phyloP scores from a whole-genome alignment of 345 rosid genomes.

The Eucalyptus tenuipes region DNA sequence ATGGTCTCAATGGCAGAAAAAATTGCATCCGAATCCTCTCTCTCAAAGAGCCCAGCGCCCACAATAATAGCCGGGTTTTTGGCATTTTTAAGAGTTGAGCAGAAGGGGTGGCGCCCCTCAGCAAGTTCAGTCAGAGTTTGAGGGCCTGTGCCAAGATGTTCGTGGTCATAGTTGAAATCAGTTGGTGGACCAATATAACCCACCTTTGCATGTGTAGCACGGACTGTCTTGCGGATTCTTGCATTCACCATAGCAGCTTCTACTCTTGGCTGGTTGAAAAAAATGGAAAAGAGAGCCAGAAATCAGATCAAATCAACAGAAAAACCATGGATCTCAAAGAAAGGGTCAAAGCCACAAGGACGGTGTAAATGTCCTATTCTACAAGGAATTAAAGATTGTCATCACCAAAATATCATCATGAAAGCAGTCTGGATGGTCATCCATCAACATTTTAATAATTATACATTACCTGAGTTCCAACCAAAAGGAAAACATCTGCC shows the following conservation, averaged over 20 bases:
- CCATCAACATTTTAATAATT: not conserved
- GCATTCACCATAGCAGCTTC: conserved; percentile 99
- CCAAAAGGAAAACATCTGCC: conserved; percentile 85
- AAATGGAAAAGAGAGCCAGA: not conserved
- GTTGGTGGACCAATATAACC: conserved; percentile 76
- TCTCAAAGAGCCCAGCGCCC: conserved; percentile 83
- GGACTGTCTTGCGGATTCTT: conserved; percentile 82
- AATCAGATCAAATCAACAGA: not conserved
- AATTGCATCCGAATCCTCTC: conserved; percentile 69
- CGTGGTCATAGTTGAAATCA: conserved; percentile 69
- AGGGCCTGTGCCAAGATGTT: conserved; percentile 91
- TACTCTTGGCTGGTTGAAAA: conserved; percentile 56
- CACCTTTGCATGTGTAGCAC: conserved; percentile 77
- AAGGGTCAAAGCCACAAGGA: not conserved
- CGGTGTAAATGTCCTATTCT: not conserved
- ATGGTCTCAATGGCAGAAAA: conserved; percentile 66
- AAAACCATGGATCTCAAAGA: not conserved
- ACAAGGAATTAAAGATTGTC: not conserved
- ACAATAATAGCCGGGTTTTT: conserved; percentile 87
- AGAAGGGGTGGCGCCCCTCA: conserved; percentile 71
- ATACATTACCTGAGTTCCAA: conserved; percentile 79
- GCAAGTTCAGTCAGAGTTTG: conserved; percentile 69
- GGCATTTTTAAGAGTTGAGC: conserved; percentile 50
- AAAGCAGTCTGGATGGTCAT: not conserved
- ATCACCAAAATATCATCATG: not conserved